Evolutionary conservation across 768 basidiomycete genomes (phyloP), one percentile per base, ranked within the genome.

Genomic region (Tricholoma flavovirens): DNA sequence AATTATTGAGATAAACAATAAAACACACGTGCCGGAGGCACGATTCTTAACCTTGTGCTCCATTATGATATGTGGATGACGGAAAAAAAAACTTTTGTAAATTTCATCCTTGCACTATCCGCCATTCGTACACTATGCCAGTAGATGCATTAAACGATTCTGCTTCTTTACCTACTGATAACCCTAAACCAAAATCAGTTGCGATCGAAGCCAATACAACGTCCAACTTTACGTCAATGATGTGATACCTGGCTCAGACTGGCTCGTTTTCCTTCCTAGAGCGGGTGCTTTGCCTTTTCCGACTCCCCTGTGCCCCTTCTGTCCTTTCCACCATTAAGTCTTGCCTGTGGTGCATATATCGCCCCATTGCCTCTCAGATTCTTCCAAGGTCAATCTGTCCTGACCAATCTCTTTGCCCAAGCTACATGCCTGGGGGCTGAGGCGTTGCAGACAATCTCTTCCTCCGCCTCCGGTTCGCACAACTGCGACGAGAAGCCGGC

Each of bases 341-440:
- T 59, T 30, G 50, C 46, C 40, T 67, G 63, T 2, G 75, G 73
- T 5, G 76, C 59, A 62, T 82, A 83, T 2, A 51, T 59, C 38
- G 71, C 62, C 10, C 66, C 62, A 12, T 62, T 70, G 45, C 63
- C 68, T 1, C 67, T 61, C 35, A 76, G 38, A 60, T 81, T 82
- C 57, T 66, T 67, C 78, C 79, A 83, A 26, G 77, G 80, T 2
- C 74, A 63, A 4, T 33, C 56, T 1, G 68, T 59, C 50, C 72
- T 70, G n/a, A 60, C 60, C 2, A 36, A 48, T 7, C 61, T 60
- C 33, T 61, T 69, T 17, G 70, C 72, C 60, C 71, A 69, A n/a
- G 59, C 68, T 12, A 77, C 73, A 45, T 74, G 1, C 72, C 65
- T 0, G 77, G 69, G 0, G 71, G 73, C 0, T 80, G 71, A 5